These are phyloP conservation scores for Multifurca ochricompacta DNA, from an alignment of 768 basidiomycete genomes.

Conservation along the genomic window DNA sequence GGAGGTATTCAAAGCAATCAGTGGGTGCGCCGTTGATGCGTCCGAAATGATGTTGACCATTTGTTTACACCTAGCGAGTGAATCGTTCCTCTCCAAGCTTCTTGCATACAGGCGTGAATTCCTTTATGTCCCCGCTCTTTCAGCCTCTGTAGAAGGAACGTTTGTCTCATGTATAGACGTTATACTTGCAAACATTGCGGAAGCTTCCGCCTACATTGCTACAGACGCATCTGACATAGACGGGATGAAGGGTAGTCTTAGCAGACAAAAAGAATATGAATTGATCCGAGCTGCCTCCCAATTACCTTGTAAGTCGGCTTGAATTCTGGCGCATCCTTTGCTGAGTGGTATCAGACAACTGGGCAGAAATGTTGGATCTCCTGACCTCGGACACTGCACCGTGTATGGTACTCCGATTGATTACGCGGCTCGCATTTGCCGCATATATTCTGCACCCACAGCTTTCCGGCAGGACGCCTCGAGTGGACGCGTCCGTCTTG, in stretches of 20 bases:
- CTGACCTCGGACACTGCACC: slow-evolving; percentile 46
- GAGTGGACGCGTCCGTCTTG: neutral
- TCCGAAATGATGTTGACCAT: neutral
- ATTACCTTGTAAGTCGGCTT: slow-evolving; percentile 46
- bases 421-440: slow-evolving; percentile 47
- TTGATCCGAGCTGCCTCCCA: slow-evolving; percentile 53
- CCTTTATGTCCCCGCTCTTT: slow-evolving; percentile 34
- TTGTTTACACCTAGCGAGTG: neutral
- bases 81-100: slow-evolving; percentile 25
- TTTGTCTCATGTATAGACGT: slow-evolving; percentile 56
- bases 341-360: slow-evolving; percentile 38
- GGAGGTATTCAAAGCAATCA: slow-evolving; percentile 2
- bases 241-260: slow-evolving; percentile 24
- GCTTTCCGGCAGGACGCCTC: slow-evolving; percentile 26
- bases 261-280: slow-evolving; percentile 42
- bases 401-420: slow-evolving; percentile 52
- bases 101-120: slow-evolving; percentile 48
- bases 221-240: slow-evolving; percentile 16
- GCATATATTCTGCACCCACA: slow-evolving; percentile 45
- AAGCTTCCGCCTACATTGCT: slow-evolving; percentile 29
- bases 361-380: slow-evolving; percentile 38
- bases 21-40: neutral
- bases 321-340: neutral
- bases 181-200: slow-evolving; percentile 46
- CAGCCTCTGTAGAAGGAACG: neutral